phyloP scores from a whole-genome alignment of 2,329 filamentous ascomycete genomes.

The Diaporthe caulivora region DNA sequence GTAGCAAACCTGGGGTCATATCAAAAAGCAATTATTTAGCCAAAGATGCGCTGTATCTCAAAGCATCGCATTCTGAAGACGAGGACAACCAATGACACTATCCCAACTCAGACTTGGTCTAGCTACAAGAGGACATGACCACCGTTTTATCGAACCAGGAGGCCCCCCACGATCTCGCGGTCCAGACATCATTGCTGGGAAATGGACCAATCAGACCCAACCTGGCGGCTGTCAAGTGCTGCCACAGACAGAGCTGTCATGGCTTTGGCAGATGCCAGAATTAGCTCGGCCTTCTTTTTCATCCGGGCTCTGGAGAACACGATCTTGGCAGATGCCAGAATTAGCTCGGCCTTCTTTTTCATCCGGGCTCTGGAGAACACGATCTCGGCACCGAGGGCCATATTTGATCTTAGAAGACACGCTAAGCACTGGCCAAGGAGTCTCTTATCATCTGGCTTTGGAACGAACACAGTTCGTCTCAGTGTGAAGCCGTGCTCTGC shows the following conservation, averaged over 20 bases:
- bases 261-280: conserved; percentile 29
- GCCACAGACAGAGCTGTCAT: conserved; percentile 27
- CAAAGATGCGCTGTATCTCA: not conserved
- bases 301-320: conserved; percentile 8
- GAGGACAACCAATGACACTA: not conserved
- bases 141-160: conserved; percentile 13
- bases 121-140: conserved; percentile 16
- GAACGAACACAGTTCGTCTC: not conserved
- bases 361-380: conserved; percentile 8
- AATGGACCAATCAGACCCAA: conserved; percentile 23
- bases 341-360: conserved; percentile 16
- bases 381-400: conserved; percentile 3
- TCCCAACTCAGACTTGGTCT: not conserved
- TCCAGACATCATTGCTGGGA: conserved; percentile 23
- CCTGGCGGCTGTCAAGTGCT: conserved; percentile 37
- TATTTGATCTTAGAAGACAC: not conserved
- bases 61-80: not conserved
- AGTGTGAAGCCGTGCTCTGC: not conserved
- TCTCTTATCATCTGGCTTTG: not conserved
- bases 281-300: conserved; percentile 16
- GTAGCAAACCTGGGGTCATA: not conserved
- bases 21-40: not conserved
- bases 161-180: conserved; percentile 33
- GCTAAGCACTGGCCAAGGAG: conserved; percentile 7
- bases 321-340: conserved; percentile 12